A percentile compares a stretch with the other conserved stretches of the same genome.
phyloP scores from a whole-genome alignment of 2,329 filamentous ascomycete species.

The Cyanodermella asteris region DNA sequence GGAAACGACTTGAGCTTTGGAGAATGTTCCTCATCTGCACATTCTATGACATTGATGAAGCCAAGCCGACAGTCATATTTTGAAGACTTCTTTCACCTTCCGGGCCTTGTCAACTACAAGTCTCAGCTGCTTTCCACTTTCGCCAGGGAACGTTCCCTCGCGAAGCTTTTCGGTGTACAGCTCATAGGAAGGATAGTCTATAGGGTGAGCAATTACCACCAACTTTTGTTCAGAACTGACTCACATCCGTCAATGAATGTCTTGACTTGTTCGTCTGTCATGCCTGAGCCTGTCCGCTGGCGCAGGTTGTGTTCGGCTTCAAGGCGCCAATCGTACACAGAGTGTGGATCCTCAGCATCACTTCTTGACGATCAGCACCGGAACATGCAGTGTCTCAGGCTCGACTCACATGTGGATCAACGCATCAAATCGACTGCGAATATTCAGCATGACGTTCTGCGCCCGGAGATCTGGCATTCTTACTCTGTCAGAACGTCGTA shows the following conservation, averaged over 20 bases:
- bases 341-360: constrained; percentile 49
- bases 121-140: constrained; percentile 34
- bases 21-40: too few species aligned
- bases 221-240: constrained; percentile 9
- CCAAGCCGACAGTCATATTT: constrained; percentile 22
- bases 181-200: constrained; percentile 50
- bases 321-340: constrained; percentile 66
- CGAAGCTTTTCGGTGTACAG: constrained; percentile 40
- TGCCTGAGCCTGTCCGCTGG: constrained; percentile 45
- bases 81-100: constrained; percentile 33
- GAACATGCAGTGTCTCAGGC: not conserved
- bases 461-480: constrained; percentile 7
- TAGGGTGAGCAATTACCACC: constrained; percentile 1
- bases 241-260: constrained; percentile 49
- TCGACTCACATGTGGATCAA: constrained; percentile 37
- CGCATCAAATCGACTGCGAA: constrained; percentile 30
- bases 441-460: not conserved
- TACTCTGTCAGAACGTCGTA: constrained; percentile 39
- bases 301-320: constrained; percentile 59
- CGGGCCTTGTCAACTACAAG: constrained; percentile 39
- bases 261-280: constrained; percentile 61
- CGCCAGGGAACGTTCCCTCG: constrained; percentile 30
- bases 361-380: constrained; percentile 11
- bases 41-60: too few species aligned
- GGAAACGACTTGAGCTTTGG: too few species aligned